Conservation (phyloP, 2,329 filamentous ascomycete species). For the Hypoxylon sp. region DNA sequence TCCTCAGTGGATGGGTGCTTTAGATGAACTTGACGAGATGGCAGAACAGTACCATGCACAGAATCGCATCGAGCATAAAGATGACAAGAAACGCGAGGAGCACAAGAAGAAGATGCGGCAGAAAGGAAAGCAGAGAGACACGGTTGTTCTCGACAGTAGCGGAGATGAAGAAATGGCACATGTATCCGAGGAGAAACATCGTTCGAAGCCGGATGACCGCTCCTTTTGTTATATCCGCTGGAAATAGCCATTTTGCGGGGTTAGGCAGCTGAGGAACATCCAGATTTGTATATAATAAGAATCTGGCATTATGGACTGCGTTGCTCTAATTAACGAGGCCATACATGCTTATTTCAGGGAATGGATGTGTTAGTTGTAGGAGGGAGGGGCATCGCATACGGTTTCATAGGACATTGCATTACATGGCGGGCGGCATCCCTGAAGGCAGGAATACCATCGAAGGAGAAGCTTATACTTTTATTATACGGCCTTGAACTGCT, state of each 20-base stretch:
- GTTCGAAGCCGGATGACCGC: not conserved
- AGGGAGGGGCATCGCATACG: conserved; percentile 1
- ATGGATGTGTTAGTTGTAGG: conserved; percentile 6
- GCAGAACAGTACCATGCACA: conserved; percentile 33
- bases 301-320: not conserved
- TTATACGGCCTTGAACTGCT: not conserved
- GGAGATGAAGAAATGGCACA: conserved; percentile 27
- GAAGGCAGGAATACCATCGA: not conserved
- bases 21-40: conserved; percentile 54
- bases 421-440: conserved; percentile 2
- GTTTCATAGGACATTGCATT: not conserved
- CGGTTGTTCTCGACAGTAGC: conserved; percentile 1
- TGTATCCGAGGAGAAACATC: not conserved
- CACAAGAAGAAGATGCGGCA: not conserved
- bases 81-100: not conserved
- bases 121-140: conserved; percentile 11
- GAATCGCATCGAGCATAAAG: conserved; percentile 9
- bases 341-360: not conserved
- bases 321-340: not conserved
- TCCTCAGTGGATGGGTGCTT: conserved; percentile 61
- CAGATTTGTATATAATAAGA: conserved; percentile 1
- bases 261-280: not conserved
- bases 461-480: not conserved
- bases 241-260: not conserved
- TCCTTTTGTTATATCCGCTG: not conserved